A percentile compares a stretch with the other conserved stretches of the same genome.
These are phyloP conservation scores for Elongisporangium prolatum DNA, from an alignment of 352 stramenopile genomes.

Conservation along the genomic window DNA sequence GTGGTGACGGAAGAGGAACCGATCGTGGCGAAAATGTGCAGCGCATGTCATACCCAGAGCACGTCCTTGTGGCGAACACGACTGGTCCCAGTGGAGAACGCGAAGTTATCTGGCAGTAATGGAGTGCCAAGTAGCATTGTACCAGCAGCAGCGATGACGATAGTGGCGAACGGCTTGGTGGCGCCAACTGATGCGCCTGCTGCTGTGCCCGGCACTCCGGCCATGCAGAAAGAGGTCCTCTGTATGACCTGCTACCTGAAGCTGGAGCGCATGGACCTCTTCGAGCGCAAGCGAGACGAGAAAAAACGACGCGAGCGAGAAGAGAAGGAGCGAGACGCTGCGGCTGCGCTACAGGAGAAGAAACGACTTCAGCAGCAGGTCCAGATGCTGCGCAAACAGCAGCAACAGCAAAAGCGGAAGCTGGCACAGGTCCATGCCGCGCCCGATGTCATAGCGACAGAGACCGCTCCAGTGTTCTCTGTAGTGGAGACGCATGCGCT, in stretches of 20 bases:
- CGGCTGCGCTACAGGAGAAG: constrained; percentile 24
- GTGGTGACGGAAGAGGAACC: constrained; percentile 44
- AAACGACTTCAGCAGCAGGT: constrained; percentile 43
- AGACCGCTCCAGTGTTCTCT: neutral
- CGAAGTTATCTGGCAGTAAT: constrained; percentile 5
- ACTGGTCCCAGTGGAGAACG: constrained; percentile 12
- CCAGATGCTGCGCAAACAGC: constrained; percentile 55
- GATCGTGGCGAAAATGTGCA: constrained; percentile 24
- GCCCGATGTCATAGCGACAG: neutral
- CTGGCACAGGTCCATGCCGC: constrained; percentile 8
- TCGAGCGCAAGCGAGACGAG: constrained; percentile 46
- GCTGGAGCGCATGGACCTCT: constrained; percentile 57
- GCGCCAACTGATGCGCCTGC: neutral
- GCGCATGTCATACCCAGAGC: constrained; percentile 52
- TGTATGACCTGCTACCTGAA: constrained; percentile 73
- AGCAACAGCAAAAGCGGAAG: constrained; percentile 48
- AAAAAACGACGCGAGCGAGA: constrained; percentile 27
- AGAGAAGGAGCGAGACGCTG: constrained; percentile 17
- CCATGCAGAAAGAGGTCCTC: constrained; percentile 14
- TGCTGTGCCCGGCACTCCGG: neutral
- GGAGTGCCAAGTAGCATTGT: neutral
- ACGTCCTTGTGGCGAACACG: constrained; percentile 63
- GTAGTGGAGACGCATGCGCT: neutral
- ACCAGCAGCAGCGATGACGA: neutral
- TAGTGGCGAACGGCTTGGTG: neutral